A percentile compares a stretch with the other conserved stretches of the same genome.
These are phyloP conservation scores for Pyricularia sp. DNA, from an alignment of 2,329 filamentous ascomycete genomes.

Conservation along the genomic window DNA sequence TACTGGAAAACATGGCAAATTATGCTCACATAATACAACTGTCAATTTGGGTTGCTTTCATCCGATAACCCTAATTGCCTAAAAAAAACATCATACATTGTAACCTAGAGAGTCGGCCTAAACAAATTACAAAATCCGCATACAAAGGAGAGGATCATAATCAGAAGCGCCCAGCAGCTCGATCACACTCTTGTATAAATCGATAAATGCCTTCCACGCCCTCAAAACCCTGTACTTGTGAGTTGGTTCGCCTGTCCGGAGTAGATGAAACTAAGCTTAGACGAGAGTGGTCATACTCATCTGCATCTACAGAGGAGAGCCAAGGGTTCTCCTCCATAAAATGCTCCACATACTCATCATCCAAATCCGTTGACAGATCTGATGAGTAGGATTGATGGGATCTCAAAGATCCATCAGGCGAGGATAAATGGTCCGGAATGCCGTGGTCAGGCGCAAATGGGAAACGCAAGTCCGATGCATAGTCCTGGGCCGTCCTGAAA, in stretches of 20 bases:
- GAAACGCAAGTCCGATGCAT: constrained; percentile 69
- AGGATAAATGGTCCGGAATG: constrained; percentile 23
- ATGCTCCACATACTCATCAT: constrained; percentile 31
- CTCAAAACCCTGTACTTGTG: constrained; percentile 39
- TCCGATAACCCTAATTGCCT: background rate
- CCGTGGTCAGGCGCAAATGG: constrained; percentile 63
- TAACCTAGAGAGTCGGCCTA: background rate
- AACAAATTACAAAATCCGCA: background rate
- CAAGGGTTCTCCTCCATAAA: constrained; percentile 35
- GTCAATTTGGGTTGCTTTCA: background rate
- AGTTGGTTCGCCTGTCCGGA: constrained; percentile 13
- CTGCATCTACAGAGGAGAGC: constrained; percentile 24
- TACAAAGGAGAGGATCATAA: constrained; percentile 4
- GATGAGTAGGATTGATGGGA: constrained; percentile 25
- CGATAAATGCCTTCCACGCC: constrained; percentile 48
- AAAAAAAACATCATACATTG: background rate
- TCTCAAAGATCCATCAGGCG: constrained; percentile 37
- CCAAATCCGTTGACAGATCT: constrained; percentile 18
- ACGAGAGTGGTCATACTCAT: constrained; percentile 37
- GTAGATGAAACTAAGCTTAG: constrained; percentile 17
- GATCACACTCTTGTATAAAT: constrained; percentile 50
- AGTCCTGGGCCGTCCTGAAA: constrained; percentile 59
- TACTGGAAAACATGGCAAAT: no score
- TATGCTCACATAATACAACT: no score
- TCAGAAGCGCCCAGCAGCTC: constrained; percentile 13